These are phyloP conservation scores for Mycena vulgaris DNA, from an alignment of 768 basidiomycete genomes.

Conservation along the genomic window DNA sequence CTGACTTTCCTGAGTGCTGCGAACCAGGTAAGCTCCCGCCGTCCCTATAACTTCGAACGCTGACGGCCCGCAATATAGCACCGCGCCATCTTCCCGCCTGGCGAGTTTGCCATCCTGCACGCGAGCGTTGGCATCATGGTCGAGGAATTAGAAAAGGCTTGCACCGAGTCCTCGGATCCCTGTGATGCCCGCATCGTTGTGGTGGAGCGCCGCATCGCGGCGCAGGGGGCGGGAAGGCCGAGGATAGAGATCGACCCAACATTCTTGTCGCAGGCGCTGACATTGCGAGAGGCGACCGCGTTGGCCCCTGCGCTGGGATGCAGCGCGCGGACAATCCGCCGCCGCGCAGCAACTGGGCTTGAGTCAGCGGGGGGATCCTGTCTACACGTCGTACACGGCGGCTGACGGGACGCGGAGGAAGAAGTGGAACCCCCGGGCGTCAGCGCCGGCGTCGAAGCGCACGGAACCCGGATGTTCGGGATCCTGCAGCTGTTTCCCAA, in stretches of 20 bases:
- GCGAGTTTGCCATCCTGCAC: neutral
- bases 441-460: slow-evolving; percentile 19
- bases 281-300: slow-evolving; percentile 40
- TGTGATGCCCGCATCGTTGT: slow-evolving; percentile 6
- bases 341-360: slow-evolving; percentile 43
- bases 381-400: slow-evolving; percentile 24
- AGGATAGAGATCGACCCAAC: slow-evolving; percentile 41
- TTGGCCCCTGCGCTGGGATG: slow-evolving; percentile 37
- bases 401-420: slow-evolving; percentile 9
- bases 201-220: slow-evolving; percentile 4
- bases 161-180: slow-evolving; percentile 20
- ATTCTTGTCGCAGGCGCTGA: slow-evolving; percentile 39
- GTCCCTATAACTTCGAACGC: neutral
- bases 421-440: slow-evolving; percentile 28
- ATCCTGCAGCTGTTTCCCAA: slow-evolving; percentile 8
- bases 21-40: neutral
- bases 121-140: slow-evolving; percentile 24
- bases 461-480: slow-evolving; percentile 12
- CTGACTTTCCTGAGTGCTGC: neutral
- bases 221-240: slow-evolving; percentile 40
- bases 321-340: slow-evolving; percentile 40
- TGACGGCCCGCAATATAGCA: neutral
- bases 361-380: slow-evolving; percentile 39
- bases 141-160: slow-evolving; percentile 24
- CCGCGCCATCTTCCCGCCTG: neutral